Evolutionary conservation across 1,284 basidiomycete genomes (phyloP), one percentile per base, ranked within the genome.

Genomic region (Ganoderma lucidum): DNA sequence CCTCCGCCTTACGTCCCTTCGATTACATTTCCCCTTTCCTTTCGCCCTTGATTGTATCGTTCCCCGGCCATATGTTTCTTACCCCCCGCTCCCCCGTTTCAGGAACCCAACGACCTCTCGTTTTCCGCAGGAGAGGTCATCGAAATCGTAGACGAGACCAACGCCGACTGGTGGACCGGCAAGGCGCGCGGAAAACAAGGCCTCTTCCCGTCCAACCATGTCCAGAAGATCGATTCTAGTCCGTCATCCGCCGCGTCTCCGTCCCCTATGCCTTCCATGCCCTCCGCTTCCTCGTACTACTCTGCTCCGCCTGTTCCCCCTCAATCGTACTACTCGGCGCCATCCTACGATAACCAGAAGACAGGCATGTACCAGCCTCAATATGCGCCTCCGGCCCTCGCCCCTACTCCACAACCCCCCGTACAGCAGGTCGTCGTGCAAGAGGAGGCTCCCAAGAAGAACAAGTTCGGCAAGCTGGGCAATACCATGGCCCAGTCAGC

Each of bases 121-220:
- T 91, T 91, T 81, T 78, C 78, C 30, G 76, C 81, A 1, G 90
- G 88, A 3, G 88, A 91, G 75, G 81, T 87, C 19, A 85, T 91
- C 74, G 87, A 90, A 67, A 83, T 91, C 51, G 77, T 86, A 41
- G 84, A 85, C 44, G 87, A 90, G 76, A 87, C 84, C n/a, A 91
- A 90, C 69, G 70, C 79, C 0, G 89, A 91, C 73, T 91, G 90
- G 90, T 91, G 89, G 89, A 87, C 83, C 55, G 89, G 89, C n/a
- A 81, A 80, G 63, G 75, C 82, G 65, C 83, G 85, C 44, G 90
- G 90, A 19, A 83, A 80, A 69, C 84, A 88, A 71, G 91, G 89
- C 1, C 80, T 92, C 41, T 91, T 93, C 78, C 91, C 88, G 35
- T 83, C 88, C 42, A 88, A 87, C 73, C 82, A 90, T 68, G 89